Percentiles rank a stretch among this genome's conserved stretches.
These are phyloP conservation scores for Fusarium anthophilum DNA, from an alignment of 2,329 filamentous ascomycete genomes.

Conservation along the genomic window DNA sequence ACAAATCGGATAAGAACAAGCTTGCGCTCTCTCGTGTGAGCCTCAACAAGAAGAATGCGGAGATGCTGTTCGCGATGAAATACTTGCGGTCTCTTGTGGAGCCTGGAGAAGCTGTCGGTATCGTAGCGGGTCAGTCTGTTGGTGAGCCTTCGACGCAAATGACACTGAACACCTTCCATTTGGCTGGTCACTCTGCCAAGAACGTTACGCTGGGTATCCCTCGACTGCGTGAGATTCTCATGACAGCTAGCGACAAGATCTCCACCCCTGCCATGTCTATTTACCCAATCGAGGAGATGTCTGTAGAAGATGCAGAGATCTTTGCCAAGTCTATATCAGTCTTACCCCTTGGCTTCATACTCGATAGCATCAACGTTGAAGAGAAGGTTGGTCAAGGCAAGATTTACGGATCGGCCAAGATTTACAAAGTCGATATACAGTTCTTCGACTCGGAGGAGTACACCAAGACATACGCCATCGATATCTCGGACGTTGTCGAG, in stretches of 20 bases:
- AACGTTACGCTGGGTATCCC: conserved; percentile 99
- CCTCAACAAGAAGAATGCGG: conserved; percentile 76
- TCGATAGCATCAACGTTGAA: conserved; percentile 82
- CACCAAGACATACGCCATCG: conserved; percentile 84
- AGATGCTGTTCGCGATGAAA: conserved; percentile 87
- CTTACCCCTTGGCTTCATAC: conserved; percentile 82
- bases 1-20: conserved; percentile 53
- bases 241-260: conserved; percentile 92
- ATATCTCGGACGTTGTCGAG: conserved; percentile 76
- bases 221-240: conserved; percentile 94
- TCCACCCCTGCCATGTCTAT: conserved; percentile 93
- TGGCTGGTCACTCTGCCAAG: conserved; percentile 97
- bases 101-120: conserved; percentile 94
- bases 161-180: conserved; percentile 99
- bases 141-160: conserved; percentile 99
- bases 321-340: conserved; percentile 95
- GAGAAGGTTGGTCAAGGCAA: conserved; percentile 81
- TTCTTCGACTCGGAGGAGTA: conserved; percentile 91
- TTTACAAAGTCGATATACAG: conserved; percentile 81
- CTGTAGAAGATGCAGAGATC: conserved; percentile 72
- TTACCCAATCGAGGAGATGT: conserved; percentile 76
- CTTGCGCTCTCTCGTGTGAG: conserved; percentile 48
- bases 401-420: conserved; percentile 77
- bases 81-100: conserved; percentile 93
- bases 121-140: conserved; percentile 95